phyloP scores from a whole-genome alignment of 2,329 filamentous ascomycete species.

The Magnaporthiopsis rhizophila region DNA sequence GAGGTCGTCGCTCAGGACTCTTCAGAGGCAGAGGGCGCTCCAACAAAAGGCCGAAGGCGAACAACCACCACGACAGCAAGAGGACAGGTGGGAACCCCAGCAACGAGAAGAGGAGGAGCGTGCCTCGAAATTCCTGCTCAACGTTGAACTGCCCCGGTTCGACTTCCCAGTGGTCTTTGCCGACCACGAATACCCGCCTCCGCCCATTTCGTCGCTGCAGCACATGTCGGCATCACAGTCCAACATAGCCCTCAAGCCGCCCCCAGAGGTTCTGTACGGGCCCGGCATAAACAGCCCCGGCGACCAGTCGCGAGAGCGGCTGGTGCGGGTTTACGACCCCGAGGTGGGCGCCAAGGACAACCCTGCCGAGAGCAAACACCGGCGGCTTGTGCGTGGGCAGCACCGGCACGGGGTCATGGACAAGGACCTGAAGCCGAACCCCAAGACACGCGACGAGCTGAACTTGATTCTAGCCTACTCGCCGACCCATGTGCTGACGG shows the following conservation, averaged over 20 bases:
- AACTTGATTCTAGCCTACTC: constrained; percentile 88
- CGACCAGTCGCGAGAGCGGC: constrained; percentile 45
- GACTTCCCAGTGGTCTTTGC: constrained; percentile 94
- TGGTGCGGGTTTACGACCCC: constrained; percentile 87
- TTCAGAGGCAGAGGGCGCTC: constrained; percentile 34
- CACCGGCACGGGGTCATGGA: constrained; percentile 88
- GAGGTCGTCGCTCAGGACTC: constrained; percentile 52
- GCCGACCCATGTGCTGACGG: constrained; percentile 77
- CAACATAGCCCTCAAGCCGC: constrained; percentile 66
- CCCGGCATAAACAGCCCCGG: constrained; percentile 74
- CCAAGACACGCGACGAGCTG: constrained; percentile 88
- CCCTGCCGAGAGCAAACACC: constrained; percentile 90
- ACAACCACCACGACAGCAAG: constrained; percentile 13
- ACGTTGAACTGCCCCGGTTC: constrained; percentile 87
- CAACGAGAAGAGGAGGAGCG: constrained; percentile 36
- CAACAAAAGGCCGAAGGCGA: constrained; percentile 23
- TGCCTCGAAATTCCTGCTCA: constrained; percentile 64
- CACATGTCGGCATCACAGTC: constrained; percentile 55
- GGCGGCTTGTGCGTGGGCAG: constrained; percentile 82
- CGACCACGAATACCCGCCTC: constrained; percentile 83
- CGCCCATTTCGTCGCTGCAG: constrained; percentile 70
- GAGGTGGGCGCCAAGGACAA: constrained; percentile 87
- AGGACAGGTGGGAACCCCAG: constrained; percentile 20
- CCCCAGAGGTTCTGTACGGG: constrained; percentile 82
- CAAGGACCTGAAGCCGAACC: constrained; percentile 90